A percentile compares a stretch with the other conserved stretches of the same genome.
Conservation (phyloP, 2,329 filamentous ascomycete genomes). For the Penicillium sp. region DNA sequence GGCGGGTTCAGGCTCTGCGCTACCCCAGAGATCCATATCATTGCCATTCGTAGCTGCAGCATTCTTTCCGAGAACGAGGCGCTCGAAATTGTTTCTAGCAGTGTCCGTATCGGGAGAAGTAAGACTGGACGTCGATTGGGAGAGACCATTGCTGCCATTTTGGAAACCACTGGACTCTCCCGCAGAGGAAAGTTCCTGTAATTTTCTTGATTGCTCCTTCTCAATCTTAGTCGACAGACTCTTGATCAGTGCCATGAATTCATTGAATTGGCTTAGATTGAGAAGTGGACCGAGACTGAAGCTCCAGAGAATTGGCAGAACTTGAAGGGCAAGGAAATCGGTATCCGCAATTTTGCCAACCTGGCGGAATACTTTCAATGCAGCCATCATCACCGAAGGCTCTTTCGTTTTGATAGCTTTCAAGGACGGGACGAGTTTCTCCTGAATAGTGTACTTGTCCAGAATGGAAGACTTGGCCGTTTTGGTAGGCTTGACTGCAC, state of each 20-base stretch:
- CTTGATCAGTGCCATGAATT: constrained; percentile 86
- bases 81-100: constrained; percentile 72
- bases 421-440: constrained; percentile 87
- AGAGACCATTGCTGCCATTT: constrained; percentile 24
- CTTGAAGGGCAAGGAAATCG: constrained; percentile 87
- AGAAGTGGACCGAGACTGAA: constrained; percentile 89
- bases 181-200: constrained; percentile 72
- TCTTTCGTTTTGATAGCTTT: constrained; percentile 97
- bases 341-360: constrained; percentile 77
- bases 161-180: constrained; percentile 47
- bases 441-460: constrained; percentile 97
- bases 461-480: constrained; percentile 68
- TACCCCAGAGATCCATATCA: constrained; percentile 32
- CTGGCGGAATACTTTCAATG: constrained; percentile 75
- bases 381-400: constrained; percentile 93
- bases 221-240: constrained; percentile 73
- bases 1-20: constrained; percentile 29
- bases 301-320: constrained; percentile 81
- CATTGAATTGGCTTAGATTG: constrained; percentile 78
- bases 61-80: constrained; percentile 72
- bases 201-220: constrained; percentile 78
- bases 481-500: constrained; percentile 49
- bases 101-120: constrained; percentile 49
- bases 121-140: constrained; percentile 23
- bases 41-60: constrained; percentile 33